phyloP scores from a whole-genome alignment of 106 monocot species.

The Ottelia alismoides region DNA sequence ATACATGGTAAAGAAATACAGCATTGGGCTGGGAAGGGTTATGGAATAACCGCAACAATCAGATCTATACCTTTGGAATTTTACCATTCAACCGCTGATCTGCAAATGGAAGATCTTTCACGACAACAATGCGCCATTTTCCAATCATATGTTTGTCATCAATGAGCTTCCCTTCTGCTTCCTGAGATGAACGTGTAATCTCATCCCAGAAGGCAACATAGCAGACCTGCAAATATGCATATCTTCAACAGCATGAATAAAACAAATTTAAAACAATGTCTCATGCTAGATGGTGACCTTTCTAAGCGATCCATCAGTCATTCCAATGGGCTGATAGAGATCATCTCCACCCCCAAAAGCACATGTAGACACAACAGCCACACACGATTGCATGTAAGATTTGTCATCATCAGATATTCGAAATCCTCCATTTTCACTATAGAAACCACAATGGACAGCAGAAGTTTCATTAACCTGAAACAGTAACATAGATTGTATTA shows the following conservation, averaged over 20 bases:
- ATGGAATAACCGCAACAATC: too few relatives aligned
- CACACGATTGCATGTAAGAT: slow-evolving; percentile 66
- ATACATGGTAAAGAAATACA: too few relatives aligned
- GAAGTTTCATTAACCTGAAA: slow-evolving; percentile 58
- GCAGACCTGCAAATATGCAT: slow-evolving; percentile 58
- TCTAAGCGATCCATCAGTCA: slow-evolving; percentile 59
- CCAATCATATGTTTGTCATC: slow-evolving; percentile 57
- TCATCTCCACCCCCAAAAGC: slow-evolving; percentile 96
- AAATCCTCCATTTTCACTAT: slow-evolving; percentile 72
- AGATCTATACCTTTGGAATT: slow-evolving; percentile 65
- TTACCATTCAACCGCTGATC: slow-evolving; percentile 98
- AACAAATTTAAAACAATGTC: not conserved
- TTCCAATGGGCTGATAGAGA: slow-evolving; percentile 96
- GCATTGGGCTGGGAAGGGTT: too few relatives aligned
- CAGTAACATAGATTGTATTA: not conserved
- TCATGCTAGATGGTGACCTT: slow-evolving; percentile 29
- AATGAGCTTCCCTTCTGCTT: slow-evolving; percentile 48
- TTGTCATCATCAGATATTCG: slow-evolving; percentile 71
- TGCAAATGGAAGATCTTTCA: slow-evolving; percentile 81
- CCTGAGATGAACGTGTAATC: slow-evolving; percentile 63
- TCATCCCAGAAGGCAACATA: slow-evolving; percentile 99
- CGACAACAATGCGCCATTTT: slow-evolving; percentile 84
- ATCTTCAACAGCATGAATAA: too few relatives aligned
- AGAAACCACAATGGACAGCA: slow-evolving; percentile 87
- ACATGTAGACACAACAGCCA: slow-evolving; percentile 82